Evolutionary conservation across 2,329 filamentous ascomycete genomes (phyloP).

Genomic region (Polytolypa hystricis): DNA sequence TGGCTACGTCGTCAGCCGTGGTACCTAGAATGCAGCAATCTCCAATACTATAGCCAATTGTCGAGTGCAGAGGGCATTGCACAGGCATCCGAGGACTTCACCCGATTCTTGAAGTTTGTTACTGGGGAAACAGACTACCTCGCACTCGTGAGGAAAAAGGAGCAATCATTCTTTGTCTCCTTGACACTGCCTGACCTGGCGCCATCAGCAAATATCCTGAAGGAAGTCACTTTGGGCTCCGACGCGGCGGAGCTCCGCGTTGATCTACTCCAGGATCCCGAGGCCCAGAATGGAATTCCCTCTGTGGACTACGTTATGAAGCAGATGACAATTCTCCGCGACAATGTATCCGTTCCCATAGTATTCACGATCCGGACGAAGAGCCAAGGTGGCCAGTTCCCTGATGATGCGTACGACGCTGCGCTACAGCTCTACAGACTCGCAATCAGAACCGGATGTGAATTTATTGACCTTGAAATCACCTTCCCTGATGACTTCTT

Average conservation of each 20-base stretch:
- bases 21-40: slow-evolving; percentile 88
- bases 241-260: slow-evolving; percentile 93
- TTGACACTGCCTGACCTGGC: slow-evolving; percentile 70
- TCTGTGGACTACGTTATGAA: slow-evolving; percentile 65
- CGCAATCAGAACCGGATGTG: slow-evolving; percentile 72
- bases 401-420: slow-evolving; percentile 60
- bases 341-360: slow-evolving; percentile 61
- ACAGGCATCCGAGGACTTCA: slow-evolving; percentile 56
- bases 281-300: slow-evolving; percentile 45
- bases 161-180: slow-evolving; percentile 82
- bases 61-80: slow-evolving; percentile 41
- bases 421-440: slow-evolving; percentile 64
- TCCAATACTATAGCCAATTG: slow-evolving; percentile 77
- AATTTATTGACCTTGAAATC: slow-evolving; percentile 90
- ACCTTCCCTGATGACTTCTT: slow-evolving; percentile 70
- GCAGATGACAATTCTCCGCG: slow-evolving; percentile 70
- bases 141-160: slow-evolving; percentile 49
- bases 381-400: slow-evolving; percentile 79
- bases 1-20: slow-evolving; percentile 81
- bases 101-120: slow-evolving; percentile 59
- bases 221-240: slow-evolving; percentile 65
- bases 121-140: slow-evolving; percentile 49
- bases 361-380: slow-evolving; percentile 86
- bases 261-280: slow-evolving; percentile 69
- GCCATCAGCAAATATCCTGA: slow-evolving; percentile 52